phyloP scores from a whole-genome alignment of 139 green algal species.

The Auxenochlorella pyrenoidosa region DNA sequence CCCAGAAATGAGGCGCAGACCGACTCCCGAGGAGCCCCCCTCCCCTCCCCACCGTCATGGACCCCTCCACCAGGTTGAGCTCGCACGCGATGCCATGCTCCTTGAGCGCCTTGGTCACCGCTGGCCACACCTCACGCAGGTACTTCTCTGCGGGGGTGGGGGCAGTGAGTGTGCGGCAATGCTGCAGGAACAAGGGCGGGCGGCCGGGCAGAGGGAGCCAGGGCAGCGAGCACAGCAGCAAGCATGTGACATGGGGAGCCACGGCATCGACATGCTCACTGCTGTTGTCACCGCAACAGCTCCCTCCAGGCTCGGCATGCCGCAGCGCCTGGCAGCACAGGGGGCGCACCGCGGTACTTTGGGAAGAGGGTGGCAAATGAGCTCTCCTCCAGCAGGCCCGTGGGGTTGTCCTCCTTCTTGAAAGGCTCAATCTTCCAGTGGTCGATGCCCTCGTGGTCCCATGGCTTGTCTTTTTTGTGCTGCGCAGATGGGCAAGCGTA shows the following conservation, averaged over 20 bases:
- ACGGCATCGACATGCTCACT: background rate
- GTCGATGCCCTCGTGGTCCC: constrained; percentile 97
- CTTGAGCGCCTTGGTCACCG: constrained; percentile 91
- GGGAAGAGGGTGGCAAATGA: constrained; percentile 98
- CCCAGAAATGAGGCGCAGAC: no score
- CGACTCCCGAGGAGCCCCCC: no score
- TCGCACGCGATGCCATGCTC: constrained; percentile 89
- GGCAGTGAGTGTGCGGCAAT: background rate
- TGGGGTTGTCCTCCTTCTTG: constrained; percentile 90
- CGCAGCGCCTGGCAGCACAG: background rate
- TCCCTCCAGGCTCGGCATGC: no score
- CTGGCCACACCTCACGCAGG: constrained; percentile 96
- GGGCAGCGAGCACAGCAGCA: no score
- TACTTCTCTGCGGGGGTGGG: constrained; percentile 91
- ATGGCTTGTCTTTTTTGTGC: constrained; percentile 92
- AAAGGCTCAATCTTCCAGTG: constrained; percentile 90
- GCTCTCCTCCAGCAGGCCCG: constrained; percentile 94
- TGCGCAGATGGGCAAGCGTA: constrained; percentile 42
- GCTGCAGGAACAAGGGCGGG: background rate
- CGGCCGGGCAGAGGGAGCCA: no score
- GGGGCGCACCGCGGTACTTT: constrained; percentile 89
- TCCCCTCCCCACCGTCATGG: constrained; percentile 80
- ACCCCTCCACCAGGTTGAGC: constrained; percentile 97
- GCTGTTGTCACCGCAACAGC: background rate
- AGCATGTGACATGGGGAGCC: no score